Evolutionary conservation across 495 filamentous ascomycete species (phyloP).

Genomic region (Aspergillus panamensis): DNA sequence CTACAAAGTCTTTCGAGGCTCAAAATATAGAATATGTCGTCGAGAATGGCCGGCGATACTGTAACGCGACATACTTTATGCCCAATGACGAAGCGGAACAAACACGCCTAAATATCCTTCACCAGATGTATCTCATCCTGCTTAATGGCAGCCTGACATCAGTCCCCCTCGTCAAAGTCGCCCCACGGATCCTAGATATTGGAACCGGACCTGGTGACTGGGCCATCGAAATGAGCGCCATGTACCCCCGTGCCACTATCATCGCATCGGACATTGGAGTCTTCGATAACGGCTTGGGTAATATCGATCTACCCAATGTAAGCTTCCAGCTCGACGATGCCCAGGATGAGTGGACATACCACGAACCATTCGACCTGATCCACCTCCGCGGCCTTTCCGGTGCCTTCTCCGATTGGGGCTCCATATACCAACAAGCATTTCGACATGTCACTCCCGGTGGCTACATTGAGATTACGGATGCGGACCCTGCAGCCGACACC

Average conservation of each 20-base stretch:
- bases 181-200: slow-evolving; percentile 60
- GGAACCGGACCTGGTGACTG: slow-evolving; percentile 70
- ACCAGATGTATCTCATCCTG: slow-evolving; percentile 61
- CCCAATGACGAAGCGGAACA: slow-evolving; percentile 74
- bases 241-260: slow-evolving; percentile 58
- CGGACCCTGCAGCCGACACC: slow-evolving; percentile 35
- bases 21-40: slow-evolving; percentile 51
- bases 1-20: slow-evolving; percentile 57
- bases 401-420: slow-evolving; percentile 59
- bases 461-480: slow-evolving; percentile 56
- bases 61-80: slow-evolving; percentile 64
- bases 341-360: slow-evolving; percentile 52
- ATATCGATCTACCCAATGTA: slow-evolving; percentile 59
- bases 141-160: slow-evolving; percentile 58
- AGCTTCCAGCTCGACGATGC: slow-evolving; percentile 71
- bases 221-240: slow-evolving; percentile 69
- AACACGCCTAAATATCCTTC: slow-evolving; percentile 62
- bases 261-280: slow-evolving; percentile 65
- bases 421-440: slow-evolving; percentile 59
- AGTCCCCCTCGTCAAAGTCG: slow-evolving; percentile 50
- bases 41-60: slow-evolving; percentile 68
- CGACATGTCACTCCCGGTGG: slow-evolving; percentile 60
- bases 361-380: slow-evolving; percentile 60
- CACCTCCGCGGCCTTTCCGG: slow-evolving; percentile 62
- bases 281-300: slow-evolving; percentile 40